phyloP scores from a whole-genome alignment of 257 asterid species.

The Ajuga chamaepitys region DNA sequence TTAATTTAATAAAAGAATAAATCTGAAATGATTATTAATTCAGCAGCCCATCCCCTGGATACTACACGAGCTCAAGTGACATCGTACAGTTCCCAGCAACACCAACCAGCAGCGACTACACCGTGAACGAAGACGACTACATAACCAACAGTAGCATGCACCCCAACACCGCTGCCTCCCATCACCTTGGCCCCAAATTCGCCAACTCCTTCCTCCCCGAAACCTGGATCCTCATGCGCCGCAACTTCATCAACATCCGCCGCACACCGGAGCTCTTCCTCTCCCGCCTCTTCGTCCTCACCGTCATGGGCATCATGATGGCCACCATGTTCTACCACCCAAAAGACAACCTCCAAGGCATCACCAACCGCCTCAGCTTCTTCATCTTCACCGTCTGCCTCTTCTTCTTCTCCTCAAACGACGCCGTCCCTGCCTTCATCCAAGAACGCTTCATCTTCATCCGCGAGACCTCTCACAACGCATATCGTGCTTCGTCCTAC shows the following conservation, averaged over 20 bases:
- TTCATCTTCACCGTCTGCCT: conserved; percentile 78
- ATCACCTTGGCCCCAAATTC: conserved; percentile 50
- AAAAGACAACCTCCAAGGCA: conserved; percentile 35
- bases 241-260: conserved; percentile 71
- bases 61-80: conserved; percentile 53
- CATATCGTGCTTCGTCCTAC: conserved; percentile 85
- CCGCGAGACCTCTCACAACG: conserved; percentile 77
- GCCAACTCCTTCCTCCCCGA: conserved; percentile 64
- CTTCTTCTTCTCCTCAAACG: conserved; percentile 82
- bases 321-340: conserved; percentile 80
- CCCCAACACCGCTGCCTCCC: not conserved
- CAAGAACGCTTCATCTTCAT: conserved; percentile 78
- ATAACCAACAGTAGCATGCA: conserved; percentile 35
- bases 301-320: conserved; percentile 86
- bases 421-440: conserved; percentile 89
- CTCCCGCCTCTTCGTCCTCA: conserved; percentile 64
- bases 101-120: conserved; percentile 83
- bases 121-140: conserved; percentile 72
- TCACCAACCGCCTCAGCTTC: conserved; percentile 70
- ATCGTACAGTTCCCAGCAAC: conserved; percentile 56
- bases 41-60: conserved; percentile 46
- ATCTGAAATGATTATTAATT: too few relatives aligned
- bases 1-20: too few relatives aligned
- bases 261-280: conserved; percentile 87
- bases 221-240: conserved; percentile 63